Evolutionary conservation across 179 eudicot species (phyloP), one percentile per base, ranked within the genome.

Genomic region (Spergularia azorica): DNA sequence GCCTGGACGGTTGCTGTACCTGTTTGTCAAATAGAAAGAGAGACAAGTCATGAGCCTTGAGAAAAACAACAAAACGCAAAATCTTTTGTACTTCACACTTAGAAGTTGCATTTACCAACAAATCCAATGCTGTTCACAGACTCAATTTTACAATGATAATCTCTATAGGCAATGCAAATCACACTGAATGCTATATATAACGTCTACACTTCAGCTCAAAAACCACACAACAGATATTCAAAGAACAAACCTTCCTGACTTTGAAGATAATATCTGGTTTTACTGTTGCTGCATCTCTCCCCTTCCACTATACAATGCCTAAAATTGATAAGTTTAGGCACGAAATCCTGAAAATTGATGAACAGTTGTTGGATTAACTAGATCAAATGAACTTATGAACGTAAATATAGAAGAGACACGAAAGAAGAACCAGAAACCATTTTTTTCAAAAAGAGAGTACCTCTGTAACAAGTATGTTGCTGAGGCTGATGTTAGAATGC

Each of bases 231-330:
- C 26, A 73, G 4, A 67, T 15, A 17, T 36, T 36, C 39, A 36
- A 4, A 17, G 62, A 16, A 58, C 43, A 68, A 60, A 82, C 85
- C 82, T 74, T 80, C 79, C n/a, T 64, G 76, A n/a, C 41, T 59
- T 48, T 82, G 43, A 71, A 62, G 70, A 78, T 75, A 79, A 39
- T 82, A 82, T 75, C 79, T 70, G n/a, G 77, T 76, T 64, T 36
- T 75, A 66, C 46, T 60, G 57, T 54, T 51, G 73, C 26, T 79
- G 82, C 79, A 50, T 64, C 43, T 48, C 52, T 78, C 76, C 56
- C 85, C 82, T 79, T 82, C 82, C 68, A 70, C 70, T n/a, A 79
- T 70, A 73, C 82, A 82, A 41, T 64, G 32, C 74, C 85, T 75
- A 58, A 82, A 82, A 66, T 82, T 79, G 71, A 79, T 67, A 55